Evolutionary conservation across 192 early-diverging fungal genomes (phyloP), one percentile per base, ranked within the genome.

Genomic region (Rhizoclosmatium globosum): DNA sequence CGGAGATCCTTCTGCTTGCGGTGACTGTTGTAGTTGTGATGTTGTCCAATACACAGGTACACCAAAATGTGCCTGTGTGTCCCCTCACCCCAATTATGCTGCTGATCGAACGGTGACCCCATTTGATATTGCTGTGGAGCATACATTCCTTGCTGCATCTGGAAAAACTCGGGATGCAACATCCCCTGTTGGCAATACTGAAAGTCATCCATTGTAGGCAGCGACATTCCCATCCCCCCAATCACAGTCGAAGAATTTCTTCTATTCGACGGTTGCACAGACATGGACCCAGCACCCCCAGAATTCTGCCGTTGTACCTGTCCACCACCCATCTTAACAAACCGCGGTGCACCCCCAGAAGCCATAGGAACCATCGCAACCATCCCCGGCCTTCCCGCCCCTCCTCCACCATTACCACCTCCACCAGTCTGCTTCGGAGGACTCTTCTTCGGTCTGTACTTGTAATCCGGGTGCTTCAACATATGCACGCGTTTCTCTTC

Each of bases 401-500:
- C 17, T 13, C 50, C 50, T 13, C 50, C 50, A 17, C 50, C 61
- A 39, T 17, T 11, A 19, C 9, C 72, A 59, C 56, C 72, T 60
- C 47, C 57, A 56, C 50, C 50, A 38, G 7, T 9, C 61, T 81
- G 56, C 71, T 87, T 87, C 31, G 66, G 46, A 6, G 79, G 80
- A 56, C 71, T 74, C 62, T 89, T 89, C 38, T 86, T 78, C 31
- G 89, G 89, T 43, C 81, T 59, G 74, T 91, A 91, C 80, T 89
- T 91, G 83, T 91, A 91, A 71, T 88, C 89, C 31, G 89, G 89
- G 71, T 89, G 83, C 58, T 80, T 82, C 41, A 86, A 60, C 81
- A 84, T 82, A 69, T 91, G 89, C 39, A 79, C 79, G 39, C 76
- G 76, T 64, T 87, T 86, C 70, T 87, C 87, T 68, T 86, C 84